These are phyloP conservation scores for Talinum fruticosum DNA, from an alignment of 148 eudicot genomes.

Conservation along the genomic window DNA sequence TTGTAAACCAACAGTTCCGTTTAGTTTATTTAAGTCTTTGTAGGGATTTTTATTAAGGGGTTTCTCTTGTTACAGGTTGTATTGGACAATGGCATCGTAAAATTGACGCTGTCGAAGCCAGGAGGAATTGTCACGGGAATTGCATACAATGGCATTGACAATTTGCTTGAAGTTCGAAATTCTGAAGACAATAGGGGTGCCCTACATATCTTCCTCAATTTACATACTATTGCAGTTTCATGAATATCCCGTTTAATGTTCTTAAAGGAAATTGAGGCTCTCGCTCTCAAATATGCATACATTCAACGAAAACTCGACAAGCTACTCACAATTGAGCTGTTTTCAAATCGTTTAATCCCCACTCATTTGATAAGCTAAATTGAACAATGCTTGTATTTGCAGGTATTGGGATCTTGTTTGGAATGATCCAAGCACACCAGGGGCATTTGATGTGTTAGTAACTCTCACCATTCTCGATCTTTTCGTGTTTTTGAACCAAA, in stretches of 20 bases:
- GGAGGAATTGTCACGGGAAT: slow-evolving; percentile 74
- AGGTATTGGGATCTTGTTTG: slow-evolving; percentile 89
- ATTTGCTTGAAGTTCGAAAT: slow-evolving; percentile 67
- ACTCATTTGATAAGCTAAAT: not conserved
- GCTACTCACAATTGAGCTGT: no score
- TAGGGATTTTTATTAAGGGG: not conserved
- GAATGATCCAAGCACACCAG: slow-evolving; percentile 52
- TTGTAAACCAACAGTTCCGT: not conserved
- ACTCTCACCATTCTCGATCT: slow-evolving; percentile 4
- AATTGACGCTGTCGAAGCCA: slow-evolving; percentile 71
- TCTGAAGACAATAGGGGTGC: slow-evolving; percentile 68
- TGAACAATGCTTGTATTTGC: not conserved
- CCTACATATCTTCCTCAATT: not conserved
- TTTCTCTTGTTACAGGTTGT: slow-evolving; percentile 48
- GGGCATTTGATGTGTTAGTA: slow-evolving; percentile 65
- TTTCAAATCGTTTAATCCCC: no score
- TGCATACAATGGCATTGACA: slow-evolving; percentile 69
- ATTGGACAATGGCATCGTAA: slow-evolving; percentile 71
- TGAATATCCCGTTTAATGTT: no score
- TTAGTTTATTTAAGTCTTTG: not conserved
- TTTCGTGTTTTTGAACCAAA: not conserved
- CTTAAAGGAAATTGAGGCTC: no score
- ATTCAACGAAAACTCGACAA: no score
- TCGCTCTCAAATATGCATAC: no score
- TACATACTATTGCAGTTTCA: no score